Evolutionary conservation across 2,329 filamentous ascomycete species (phyloP).

Genomic region (Fusarium irregulare): DNA sequence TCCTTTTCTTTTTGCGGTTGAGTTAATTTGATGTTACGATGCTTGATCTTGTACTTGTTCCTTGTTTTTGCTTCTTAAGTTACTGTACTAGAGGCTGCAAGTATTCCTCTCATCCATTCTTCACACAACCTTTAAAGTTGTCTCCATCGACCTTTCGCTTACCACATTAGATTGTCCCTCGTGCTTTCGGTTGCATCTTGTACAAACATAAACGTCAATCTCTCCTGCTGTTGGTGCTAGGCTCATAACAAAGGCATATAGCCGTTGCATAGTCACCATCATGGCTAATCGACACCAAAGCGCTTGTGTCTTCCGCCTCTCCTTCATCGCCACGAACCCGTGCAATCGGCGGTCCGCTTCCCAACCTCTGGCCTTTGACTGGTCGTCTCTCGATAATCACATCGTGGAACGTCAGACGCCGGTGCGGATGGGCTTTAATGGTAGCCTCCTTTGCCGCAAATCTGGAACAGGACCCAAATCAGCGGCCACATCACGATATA

Average conservation of each 20-base stretch:
- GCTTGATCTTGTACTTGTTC: conserved; percentile 12
- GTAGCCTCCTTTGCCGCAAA: conserved; percentile 81
- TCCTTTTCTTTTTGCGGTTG: background rate
- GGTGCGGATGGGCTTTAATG: conserved; percentile 76
- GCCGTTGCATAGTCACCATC: conserved; percentile 85
- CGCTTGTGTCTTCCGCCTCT: conserved; percentile 61
- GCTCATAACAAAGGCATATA: conserved; percentile 66
- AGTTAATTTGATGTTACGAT: background rate
- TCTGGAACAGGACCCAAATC: conserved; percentile 49
- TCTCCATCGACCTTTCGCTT: background rate
- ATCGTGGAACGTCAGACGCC: conserved; percentile 70
- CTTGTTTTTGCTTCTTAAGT: background rate
- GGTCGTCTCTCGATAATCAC: conserved; percentile 59
- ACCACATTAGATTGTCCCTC: background rate
- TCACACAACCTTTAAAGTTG: background rate
- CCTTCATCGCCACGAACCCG: conserved; percentile 52
- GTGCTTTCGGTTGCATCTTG: background rate
- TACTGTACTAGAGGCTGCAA: background rate
- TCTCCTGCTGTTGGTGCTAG: background rate
- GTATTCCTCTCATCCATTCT: background rate
- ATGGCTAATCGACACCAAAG: conserved; percentile 84
- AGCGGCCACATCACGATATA: conserved; percentile 1
- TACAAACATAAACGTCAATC: background rate
- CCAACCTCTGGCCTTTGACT: conserved; percentile 43
- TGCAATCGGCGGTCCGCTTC: conserved; percentile 58